phyloP scores from a whole-genome alignment of 2,329 filamentous ascomycete species.

The Colletotrichum lupini region DNA sequence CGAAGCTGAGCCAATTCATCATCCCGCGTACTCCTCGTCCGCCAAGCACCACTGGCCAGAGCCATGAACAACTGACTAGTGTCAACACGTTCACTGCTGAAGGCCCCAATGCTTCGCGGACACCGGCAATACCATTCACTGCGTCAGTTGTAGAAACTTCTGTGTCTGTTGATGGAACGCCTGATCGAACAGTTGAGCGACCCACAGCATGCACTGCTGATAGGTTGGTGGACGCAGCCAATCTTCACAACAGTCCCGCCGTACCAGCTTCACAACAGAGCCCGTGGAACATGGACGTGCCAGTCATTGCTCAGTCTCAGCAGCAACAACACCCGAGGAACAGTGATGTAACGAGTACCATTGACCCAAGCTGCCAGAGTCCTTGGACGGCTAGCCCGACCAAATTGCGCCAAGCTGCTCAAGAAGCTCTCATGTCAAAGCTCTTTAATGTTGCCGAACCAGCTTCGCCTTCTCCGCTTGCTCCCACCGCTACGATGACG shows the following conservation, averaged over 20 bases:
- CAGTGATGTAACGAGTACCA: background rate
- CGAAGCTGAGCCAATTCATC: constrained; percentile 4
- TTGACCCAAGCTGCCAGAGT: constrained; percentile 19
- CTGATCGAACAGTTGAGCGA: background rate
- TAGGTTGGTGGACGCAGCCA: background rate
- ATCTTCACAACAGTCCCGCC: background rate
- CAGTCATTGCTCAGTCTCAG: background rate
- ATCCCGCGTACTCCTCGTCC: background rate
- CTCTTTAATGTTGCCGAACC: background rate
- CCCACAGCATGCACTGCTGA: background rate
- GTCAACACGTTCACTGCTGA: background rate
- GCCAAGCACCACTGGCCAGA: background rate
- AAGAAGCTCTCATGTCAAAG: constrained; percentile 1
- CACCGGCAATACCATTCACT: background rate
- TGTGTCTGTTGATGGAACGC: background rate
- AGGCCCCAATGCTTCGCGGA: background rate
- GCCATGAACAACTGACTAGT: background rate
- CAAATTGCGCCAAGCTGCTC: constrained; percentile 21
- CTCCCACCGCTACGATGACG: background rate
- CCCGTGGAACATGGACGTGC: constrained; percentile 24
- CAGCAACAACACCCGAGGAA: background rate
- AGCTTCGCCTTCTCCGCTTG: constrained; percentile 3
- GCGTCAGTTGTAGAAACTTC: background rate
- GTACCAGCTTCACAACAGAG: constrained; percentile 26
- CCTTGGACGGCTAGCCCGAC: constrained; percentile 38